Base-by-base conservation (phyloP, 2,329 filamentous ascomycete genomes). In the Scorias spongiosa region DNA sequence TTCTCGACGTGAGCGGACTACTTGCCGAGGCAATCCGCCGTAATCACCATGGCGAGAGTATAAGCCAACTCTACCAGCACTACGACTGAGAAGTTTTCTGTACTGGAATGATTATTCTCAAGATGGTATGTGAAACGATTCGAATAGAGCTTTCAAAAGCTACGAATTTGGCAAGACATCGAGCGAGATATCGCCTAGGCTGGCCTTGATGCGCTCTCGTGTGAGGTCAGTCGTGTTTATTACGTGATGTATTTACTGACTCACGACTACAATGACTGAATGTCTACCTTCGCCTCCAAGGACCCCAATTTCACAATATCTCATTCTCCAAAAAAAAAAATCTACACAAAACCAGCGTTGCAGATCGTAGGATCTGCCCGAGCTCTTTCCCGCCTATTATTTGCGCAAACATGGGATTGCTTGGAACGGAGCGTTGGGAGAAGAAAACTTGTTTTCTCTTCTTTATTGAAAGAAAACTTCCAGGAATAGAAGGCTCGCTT, bases 31-130 rank as follows among this genome's bases (percentile, higher is more conserved):
- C 88, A 42, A 96, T 98, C 54, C 77, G 91, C 55, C 79, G 91
- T 56, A 96, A 96, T 61, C 89, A 98, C 63, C 91, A 96, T 58
- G 91, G 91, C 63, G 89, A 95, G 68, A 81, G 81, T 50, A 82
- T 85, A 57, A 66, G 62, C 42, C 65, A 68, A 52, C 62, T 72
- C 2, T 72, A 69, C 49, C 62, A 66, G 56, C 65, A 70, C 51
- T 57, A 54, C 48, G 56, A 61, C 32, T 59, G 49, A 44, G 18
- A 18, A 38, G 29, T 32, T 32, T 43, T 39, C 44, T 34, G 7
- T 36, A 28, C 18, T 29, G 32, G 15, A 29, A 39, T 42, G 15
- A 10, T 11, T 44, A 42, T 42, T 17, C 18, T n/a, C 28, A 14
- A 17, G 10, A 10, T 17, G 15, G 37, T 17, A n/a, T 40, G 15